These are phyloP conservation scores for Vachellia pachyceras DNA, from an alignment of 306 rosid species.

Conservation along the genomic window DNA sequence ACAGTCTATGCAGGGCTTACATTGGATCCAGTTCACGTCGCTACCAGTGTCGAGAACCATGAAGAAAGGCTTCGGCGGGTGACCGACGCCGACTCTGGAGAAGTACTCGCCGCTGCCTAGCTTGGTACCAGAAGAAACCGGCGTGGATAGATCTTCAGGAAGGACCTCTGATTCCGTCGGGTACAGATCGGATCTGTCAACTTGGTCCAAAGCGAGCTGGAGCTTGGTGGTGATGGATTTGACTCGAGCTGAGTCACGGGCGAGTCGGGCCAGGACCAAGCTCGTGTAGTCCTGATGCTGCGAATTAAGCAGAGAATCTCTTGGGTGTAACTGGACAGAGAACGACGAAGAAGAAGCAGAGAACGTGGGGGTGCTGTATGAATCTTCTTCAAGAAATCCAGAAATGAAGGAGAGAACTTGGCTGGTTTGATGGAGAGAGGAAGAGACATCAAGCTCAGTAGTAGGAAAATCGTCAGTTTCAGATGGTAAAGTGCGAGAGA, in stretches of 20 bases:
- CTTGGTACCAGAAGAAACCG: conserved; percentile 50
- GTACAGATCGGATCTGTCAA: conserved; percentile 42
- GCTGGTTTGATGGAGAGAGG: conserved; percentile 47
- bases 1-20: conserved; percentile 69
- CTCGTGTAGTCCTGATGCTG: conserved; percentile 48
- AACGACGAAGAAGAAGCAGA: conserved; percentile 42
- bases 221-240: conserved; percentile 51
- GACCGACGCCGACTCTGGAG: conserved; percentile 59
- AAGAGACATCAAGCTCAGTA: conserved; percentile 50
- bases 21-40: conserved; percentile 75
- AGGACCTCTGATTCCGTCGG: conserved; percentile 39
- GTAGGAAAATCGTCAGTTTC: conserved; percentile 26
- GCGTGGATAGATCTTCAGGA: conserved; percentile 53
- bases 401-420: conserved; percentile 49
- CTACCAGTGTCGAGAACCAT: conserved; percentile 76
- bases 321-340: conserved; percentile 48
- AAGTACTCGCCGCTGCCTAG: conserved; percentile 78
- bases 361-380: background rate
- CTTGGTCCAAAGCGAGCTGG: conserved; percentile 28
- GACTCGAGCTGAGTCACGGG: conserved; percentile 68
- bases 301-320: conserved; percentile 43
- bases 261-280: conserved; percentile 48
- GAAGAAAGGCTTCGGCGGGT: conserved; percentile 52
- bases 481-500: conserved; percentile 31
- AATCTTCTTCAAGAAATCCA: background rate